Evolutionary conservation across 1,139 yeast genomes (phyloP), one percentile per base, ranked within the genome.

Genomic region (Candida pseudoviswanathii): DNA sequence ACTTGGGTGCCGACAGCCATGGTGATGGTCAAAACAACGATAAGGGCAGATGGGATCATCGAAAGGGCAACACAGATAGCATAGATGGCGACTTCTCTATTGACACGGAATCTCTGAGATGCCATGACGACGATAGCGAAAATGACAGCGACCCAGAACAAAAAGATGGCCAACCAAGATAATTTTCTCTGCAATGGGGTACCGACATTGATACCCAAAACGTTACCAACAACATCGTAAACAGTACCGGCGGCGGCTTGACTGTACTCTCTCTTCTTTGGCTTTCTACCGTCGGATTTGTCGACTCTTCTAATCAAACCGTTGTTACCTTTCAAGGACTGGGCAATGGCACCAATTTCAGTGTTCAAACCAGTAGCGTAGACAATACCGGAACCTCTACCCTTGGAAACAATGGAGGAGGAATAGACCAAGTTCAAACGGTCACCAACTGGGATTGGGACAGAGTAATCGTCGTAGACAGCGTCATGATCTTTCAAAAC

Each of bases 1-100:
- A 83, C 86, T 58, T 85, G 86, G 33, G 95, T 88, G 16, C 95
- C 95, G 53, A 86, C 85, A 5, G 95, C 92, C 94, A 88, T 87
- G 3, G 95, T 87, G 54, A 88, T 87, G n/a, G 95, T 87, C 52
- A 88, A 77, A 24, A 88, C 95, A 36, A 87, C 95, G 51, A 87
- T 85, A 58, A 88, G 76, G 0, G 94, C 84, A 2, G 92, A 88
- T 2, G 95, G 96, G 59, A 87, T 87, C 94, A 87, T 86, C 2
- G 94, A 84, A 45, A 87, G 73, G 1, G 94, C 95, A 48, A 85
- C 90, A 67, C 91, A 87, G 59, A 88, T 85, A n/a, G 96, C 95
- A 62, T 88, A 88, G 48, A 87, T 84, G 26, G 92, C 94, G 32
- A 88, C 94, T 56, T 86, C 87, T 49, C 73, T 78, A 52, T 79